Evolutionary conservation across 257 asterid species (phyloP), one percentile per base, ranked within the genome.

Genomic region (Nicotiana sylvestris): DNA sequence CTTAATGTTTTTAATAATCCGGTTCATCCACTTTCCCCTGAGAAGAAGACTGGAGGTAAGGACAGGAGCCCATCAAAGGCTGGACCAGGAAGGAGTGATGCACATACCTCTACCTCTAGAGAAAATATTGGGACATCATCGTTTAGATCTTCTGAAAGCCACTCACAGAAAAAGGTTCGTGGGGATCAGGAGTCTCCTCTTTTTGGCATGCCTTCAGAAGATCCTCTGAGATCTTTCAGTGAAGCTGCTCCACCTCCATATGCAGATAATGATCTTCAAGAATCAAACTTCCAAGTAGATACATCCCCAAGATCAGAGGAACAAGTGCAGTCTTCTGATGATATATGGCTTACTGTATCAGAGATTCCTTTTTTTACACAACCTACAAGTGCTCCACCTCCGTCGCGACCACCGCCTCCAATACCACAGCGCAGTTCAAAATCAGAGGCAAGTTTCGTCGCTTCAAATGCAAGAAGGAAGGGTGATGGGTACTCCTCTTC

Each of bases 401-500:
- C 99, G 68, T 89, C 99, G 27, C 93, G 98, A 21, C 95, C 98
- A 80, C 98, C 98, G 74, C 99, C 99, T 80, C 95, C 95, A 55
- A 88, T 95, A 85, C 98, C 99, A 77, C 88, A 88, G 53, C 87
- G 60, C 77, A 80, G 86, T 85, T 86, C 93, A 77, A 92, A 83
- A 83, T 69, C 87, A 39, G 95, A 85, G 76, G 81, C 91, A 60
- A 87, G 88, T 78, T 86, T 88, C 86, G 87, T 81, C 81, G 81
- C 91, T 76, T 90, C 98, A 68, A 87, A 88, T 83, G 85, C 86
- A 5, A 90, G 89, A 86, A 93, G 87, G 86, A 91, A 88, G 90
- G 85, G 86, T 85, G 95, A 88, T 80, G 97, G 86, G 35, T 87
- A 82, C 86, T 83, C 88, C 82, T 89, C 94, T 37, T 87, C 93